phyloP scores from a whole-genome alignment of 1,284 basidiomycete genomes.

The Apiotrichum laibachii region DNA sequence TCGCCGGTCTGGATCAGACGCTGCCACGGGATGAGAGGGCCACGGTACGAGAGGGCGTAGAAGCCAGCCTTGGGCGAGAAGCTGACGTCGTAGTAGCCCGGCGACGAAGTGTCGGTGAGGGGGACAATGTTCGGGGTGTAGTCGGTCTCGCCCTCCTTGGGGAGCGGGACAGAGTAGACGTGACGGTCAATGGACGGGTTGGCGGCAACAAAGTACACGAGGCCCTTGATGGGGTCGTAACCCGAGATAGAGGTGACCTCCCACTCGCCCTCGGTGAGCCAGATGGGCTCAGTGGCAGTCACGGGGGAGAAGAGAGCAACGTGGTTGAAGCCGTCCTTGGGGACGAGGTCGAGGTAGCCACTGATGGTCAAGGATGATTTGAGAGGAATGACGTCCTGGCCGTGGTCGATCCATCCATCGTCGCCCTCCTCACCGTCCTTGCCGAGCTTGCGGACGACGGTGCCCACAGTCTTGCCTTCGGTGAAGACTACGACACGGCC shows the following conservation, averaged over 20 bases:
- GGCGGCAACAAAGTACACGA: conserved; percentile 85
- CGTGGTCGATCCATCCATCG: conserved; percentile 83
- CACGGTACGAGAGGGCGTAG: conserved; percentile 75
- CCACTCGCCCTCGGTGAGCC: conserved; percentile 83
- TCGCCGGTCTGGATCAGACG: conserved; percentile 67
- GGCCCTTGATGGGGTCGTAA: conserved; percentile 64
- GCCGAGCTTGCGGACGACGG: conserved; percentile 70
- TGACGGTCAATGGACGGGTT: conserved; percentile 79
- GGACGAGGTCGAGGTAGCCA: conserved; percentile 84
- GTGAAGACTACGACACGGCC: conserved; percentile 77
- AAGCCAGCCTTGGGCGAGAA: conserved; percentile 84
- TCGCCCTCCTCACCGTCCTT: conserved; percentile 79
- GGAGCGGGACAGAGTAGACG: conserved; percentile 71
- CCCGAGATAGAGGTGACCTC: conserved; percentile 78
- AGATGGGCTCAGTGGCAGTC: conserved; percentile 64
- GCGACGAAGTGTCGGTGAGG: conserved; percentile 65
- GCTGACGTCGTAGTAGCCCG: conserved; percentile 63
- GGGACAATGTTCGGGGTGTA: conserved; percentile 49
- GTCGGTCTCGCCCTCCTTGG: conserved; percentile 40
- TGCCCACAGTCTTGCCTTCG: conserved; percentile 53
- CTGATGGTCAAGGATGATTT: conserved; percentile 40
- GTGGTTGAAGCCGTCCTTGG: conserved; percentile 80
- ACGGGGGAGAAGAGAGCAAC: conserved; percentile 82
- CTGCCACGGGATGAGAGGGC: conserved; percentile 84
- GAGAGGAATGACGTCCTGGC: conserved; percentile 50